A percentile compares a stretch with the other conserved stretches of the same genome.
phyloP scores from a whole-genome alignment of 441 rosid genomes.

The Macaranga tanarius region DNA sequence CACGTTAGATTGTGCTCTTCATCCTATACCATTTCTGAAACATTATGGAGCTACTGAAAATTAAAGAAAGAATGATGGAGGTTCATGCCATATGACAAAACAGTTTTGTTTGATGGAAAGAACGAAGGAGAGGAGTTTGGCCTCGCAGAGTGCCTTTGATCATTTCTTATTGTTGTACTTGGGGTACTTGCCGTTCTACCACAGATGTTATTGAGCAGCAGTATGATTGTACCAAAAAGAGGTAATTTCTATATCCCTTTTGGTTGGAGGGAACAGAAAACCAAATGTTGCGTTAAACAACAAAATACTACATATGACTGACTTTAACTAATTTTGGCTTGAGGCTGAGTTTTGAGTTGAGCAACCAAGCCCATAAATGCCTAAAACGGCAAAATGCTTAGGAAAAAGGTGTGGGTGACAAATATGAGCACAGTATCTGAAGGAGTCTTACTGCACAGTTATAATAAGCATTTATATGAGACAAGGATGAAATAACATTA shows the following conservation, averaged over 20 bases:
- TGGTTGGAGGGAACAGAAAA: not conserved
- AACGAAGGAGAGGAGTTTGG: too few relatives aligned
- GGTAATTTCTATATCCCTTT: not conserved
- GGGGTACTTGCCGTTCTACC: not conserved
- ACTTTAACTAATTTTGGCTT: not conserved
- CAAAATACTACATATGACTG: not conserved
- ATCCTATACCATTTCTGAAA: not conserved
- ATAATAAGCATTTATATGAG: too few relatives aligned
- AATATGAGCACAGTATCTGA: not conserved
- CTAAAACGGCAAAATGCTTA: not conserved
- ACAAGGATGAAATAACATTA: too few relatives aligned
- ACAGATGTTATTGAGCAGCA: not conserved
- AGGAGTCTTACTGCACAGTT: too few relatives aligned
- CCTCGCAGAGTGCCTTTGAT: not conserved
- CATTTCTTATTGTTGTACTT: not conserved
- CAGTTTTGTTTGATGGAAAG: not conserved
- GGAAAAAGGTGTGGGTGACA: not conserved
- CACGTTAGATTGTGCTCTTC: slow-evolving; percentile 16
- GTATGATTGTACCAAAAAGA: not conserved
- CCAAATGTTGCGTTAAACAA: not conserved
- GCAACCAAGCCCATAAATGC: not conserved
- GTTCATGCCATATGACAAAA: not conserved
- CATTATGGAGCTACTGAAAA: not conserved
- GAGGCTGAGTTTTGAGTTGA: not conserved
- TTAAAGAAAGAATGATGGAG: not conserved